Conservation (phyloP, 345 rosid species). For the Gossypium longicalyx region DNA sequence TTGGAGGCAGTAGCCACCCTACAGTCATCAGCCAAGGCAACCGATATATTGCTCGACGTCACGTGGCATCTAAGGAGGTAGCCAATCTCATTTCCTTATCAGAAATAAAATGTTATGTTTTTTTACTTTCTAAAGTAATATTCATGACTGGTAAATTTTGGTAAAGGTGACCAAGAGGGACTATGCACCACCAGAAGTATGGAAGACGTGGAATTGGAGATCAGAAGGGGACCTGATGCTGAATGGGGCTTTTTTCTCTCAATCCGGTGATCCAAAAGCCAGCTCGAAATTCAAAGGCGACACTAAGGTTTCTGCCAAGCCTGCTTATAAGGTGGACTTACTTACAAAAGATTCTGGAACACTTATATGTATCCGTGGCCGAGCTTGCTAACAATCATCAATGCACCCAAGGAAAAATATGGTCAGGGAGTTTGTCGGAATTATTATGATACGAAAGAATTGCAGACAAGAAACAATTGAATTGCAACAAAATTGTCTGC, state of each 20-base stretch:
- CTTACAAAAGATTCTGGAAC: background rate
- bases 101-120: background rate
- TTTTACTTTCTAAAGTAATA: background rate
- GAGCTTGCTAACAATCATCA: background rate
- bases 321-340: background rate
- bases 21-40: constrained; percentile 54
- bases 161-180: constrained; percentile 55
- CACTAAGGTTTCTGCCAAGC: background rate
- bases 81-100: background rate
- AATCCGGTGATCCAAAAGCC: constrained; percentile 2
- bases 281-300: constrained; percentile 1
- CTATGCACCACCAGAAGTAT: constrained; percentile 28
- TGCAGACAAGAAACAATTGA: no score
- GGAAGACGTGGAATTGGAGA: constrained; percentile 67
- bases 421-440: background rate
- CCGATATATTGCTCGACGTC: constrained; percentile 39
- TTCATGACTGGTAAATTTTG: background rate
- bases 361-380: background rate
- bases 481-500: no score
- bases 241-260: constrained; percentile 34
- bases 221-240: constrained; percentile 19
- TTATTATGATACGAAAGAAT: no score
- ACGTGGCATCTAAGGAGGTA: constrained; percentile 42
- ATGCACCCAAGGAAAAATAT: background rate
- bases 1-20: constrained; percentile 43